Base-by-base conservation (phyloP, 495 filamentous ascomycete species). In the Xylaria longipes region DNA sequence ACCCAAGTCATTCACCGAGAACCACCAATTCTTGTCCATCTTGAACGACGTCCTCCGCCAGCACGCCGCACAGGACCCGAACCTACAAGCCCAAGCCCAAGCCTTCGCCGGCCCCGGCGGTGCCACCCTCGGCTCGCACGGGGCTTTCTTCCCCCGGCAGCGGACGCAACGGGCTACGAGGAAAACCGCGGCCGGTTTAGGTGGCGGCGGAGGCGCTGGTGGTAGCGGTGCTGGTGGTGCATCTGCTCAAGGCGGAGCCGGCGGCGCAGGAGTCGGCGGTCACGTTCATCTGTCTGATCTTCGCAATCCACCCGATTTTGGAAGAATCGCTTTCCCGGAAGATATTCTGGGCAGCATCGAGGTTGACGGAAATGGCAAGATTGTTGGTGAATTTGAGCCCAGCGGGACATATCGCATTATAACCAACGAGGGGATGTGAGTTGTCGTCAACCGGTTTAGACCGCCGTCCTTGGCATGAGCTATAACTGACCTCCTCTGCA, bases 321-420 rank as follows among this genome's bases (percentile, higher is more conserved):
- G 96, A 0, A 81, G 96, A 63, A 97, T 97, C 75, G 92, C 95
- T 57, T 93, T 92, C 78, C 90, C 92, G 0, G 95, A 97, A 80
- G 94, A 98, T 82, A 98, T 98, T 69, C 91, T 98, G 76, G 95
- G 95, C 41, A 97, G 95, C 76, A 85, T 97, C 60, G 91, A 96
- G 78, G 93, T 97, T 12, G 91, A 97, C 84, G 88, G 86, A 4
- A 72, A 86, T 25, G 95, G 95, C 1, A 82, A 87, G n/a, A 93
- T 97, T 76, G 66, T 88, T 22, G 82, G 88, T 68, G 87, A 88
- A n/a, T 92, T 88, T 75, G 87, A 93, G 80, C 74, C 82, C 33
- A 91, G 89, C 73, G 88, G 89, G 20, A 91, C 89, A 17, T 94
- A 93, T 80, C 85, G 92, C 46, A 82, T 93, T 33, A 74, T 92